Percentiles rank a stretch among this genome's conserved stretches.
phyloP scores from a whole-genome alignment of 2,329 filamentous ascomycete genomes.

The Pseudogymnoascus sp. region DNA sequence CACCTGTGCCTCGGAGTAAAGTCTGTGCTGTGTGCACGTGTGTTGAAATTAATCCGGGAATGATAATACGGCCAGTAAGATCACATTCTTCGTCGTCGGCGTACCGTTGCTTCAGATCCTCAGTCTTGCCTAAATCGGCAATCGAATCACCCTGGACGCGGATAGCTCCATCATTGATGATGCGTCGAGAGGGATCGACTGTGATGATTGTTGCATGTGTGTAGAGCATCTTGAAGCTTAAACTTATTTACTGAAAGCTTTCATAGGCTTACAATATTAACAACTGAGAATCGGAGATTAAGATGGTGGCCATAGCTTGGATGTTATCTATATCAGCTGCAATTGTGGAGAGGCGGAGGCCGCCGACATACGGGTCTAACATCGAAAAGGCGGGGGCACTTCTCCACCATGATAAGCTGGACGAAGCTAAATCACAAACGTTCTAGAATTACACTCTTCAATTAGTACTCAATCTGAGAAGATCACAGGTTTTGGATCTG shows the following conservation, averaged over 20 bases:
- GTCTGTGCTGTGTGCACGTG: slow-evolving; percentile 45
- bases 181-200: slow-evolving; percentile 37
- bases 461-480: not conserved
- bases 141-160: slow-evolving; percentile 36
- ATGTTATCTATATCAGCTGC: slow-evolving; percentile 1
- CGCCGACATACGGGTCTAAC: not conserved
- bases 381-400: not conserved
- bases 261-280: not conserved
- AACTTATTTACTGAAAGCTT: not conserved
- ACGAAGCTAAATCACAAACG: not conserved
- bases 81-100: slow-evolving; percentile 28
- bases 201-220: slow-evolving; percentile 46
- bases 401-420: not conserved
- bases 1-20: slow-evolving; percentile 37
- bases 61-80: slow-evolving; percentile 38
- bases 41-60: slow-evolving; percentile 44
- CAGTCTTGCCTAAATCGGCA: slow-evolving; percentile 36
- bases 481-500: not conserved
- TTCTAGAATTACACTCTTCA: slow-evolving; percentile 1
- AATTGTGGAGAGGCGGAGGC: not conserved
- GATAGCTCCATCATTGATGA: slow-evolving; percentile 42
- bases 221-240: slow-evolving; percentile 33
- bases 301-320: not conserved
- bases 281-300: not conserved
- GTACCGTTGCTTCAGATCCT: slow-evolving; percentile 27